Conservation (phyloP, 805 yeast genomes). For the Komagataella phaffii region DNA sequence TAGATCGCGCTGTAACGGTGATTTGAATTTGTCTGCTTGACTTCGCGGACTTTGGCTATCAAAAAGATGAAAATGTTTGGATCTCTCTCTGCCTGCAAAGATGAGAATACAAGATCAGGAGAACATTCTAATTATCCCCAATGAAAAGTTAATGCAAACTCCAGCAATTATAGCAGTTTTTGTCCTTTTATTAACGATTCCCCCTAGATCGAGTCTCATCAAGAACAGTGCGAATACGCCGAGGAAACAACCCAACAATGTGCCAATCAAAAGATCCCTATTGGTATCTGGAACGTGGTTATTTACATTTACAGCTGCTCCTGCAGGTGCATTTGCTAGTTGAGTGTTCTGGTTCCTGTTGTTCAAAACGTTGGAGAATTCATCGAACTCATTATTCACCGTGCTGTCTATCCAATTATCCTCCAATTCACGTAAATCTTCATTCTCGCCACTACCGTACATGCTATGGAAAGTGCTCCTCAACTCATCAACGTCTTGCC, state of each 20-base stretch:
- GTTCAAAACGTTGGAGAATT: constrained; percentile 22
- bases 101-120: constrained; percentile 7
- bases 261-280: constrained; percentile 57
- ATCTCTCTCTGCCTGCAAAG: neutral
- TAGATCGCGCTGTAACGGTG: neutral
- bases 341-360: constrained; percentile 1
- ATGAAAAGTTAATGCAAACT: constrained; percentile 48
- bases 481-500: constrained; percentile 58
- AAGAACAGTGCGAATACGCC: constrained; percentile 64
- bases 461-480: constrained; percentile 63
- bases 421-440: constrained; percentile 54
- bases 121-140: constrained; percentile 46
- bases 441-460: constrained; percentile 33
- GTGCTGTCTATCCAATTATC: constrained; percentile 85
- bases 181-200: constrained; percentile 47
- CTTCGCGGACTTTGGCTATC: neutral
- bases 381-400: constrained; percentile 37
- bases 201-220: constrained; percentile 37
- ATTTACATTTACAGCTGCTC: constrained; percentile 2
- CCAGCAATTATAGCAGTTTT: constrained; percentile 66
- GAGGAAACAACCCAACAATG: constrained; percentile 58
- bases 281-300: constrained; percentile 24
- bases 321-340: neutral
- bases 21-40: constrained; percentile 1
- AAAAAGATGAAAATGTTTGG: constrained; percentile 1